These are phyloP conservation scores for Metschnikowia matae DNA, from an alignment of 805 yeast genomes.

Conservation along the genomic window DNA sequence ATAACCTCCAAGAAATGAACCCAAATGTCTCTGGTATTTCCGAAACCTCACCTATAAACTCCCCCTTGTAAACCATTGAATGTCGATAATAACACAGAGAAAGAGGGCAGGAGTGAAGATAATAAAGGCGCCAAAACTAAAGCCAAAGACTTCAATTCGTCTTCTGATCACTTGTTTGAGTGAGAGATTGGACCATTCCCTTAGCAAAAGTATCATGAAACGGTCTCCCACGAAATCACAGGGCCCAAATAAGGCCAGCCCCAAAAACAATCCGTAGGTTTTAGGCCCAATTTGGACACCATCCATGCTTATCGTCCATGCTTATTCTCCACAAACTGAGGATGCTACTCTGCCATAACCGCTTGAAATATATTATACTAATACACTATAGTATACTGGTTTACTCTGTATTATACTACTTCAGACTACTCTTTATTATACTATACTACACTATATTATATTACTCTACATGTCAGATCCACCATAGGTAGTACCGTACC, in stretches of 20 bases:
- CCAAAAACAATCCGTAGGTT: slow-evolving; percentile 38
- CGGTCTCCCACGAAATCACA: background rate
- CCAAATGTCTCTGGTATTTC: background rate
- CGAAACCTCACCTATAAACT: slow-evolving; percentile 17
- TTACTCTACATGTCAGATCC: too few species aligned
- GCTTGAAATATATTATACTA: too few species aligned
- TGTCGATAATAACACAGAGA: slow-evolving; percentile 2
- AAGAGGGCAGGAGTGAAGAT: too few species aligned
- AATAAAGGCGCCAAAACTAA: background rate
- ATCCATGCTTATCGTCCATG: too few species aligned
- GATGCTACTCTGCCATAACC: background rate
- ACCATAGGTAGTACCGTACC: too few species aligned
- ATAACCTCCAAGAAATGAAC: slow-evolving; percentile 26
- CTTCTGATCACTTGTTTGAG: slow-evolving; percentile 42
- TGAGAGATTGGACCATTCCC: slow-evolving; percentile 25
- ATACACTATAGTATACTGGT: too few species aligned
- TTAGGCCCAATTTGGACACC: slow-evolving; percentile 18
- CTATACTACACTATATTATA: too few species aligned
- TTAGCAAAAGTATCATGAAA: slow-evolving; percentile 39
- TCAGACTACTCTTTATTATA: too few species aligned
- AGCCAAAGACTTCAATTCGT: slow-evolving; percentile 31
- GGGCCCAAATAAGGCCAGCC: slow-evolving; percentile 19
- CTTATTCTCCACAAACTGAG: slow-evolving; percentile 3
- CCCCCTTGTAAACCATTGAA: slow-evolving; percentile 35
- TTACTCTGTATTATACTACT: too few species aligned